Evolutionary conservation across 108 stramenopile species (phyloP).

Genomic region (Schizochytrium sp.): DNA sequence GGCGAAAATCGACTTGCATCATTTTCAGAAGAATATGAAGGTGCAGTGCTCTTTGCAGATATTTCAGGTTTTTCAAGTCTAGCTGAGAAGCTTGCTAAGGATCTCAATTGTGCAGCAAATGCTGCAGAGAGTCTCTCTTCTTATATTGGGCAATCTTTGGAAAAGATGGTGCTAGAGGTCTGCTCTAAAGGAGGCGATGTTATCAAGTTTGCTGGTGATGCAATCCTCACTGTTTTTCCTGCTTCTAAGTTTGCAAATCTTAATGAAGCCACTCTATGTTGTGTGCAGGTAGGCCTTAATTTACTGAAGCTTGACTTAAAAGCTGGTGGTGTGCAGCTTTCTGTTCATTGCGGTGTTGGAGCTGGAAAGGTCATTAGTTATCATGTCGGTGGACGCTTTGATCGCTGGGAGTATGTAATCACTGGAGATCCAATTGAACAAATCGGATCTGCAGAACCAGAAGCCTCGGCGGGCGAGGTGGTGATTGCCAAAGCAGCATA

Average conservation of each 20-base stretch:
- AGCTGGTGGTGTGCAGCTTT: conserved; percentile 46
- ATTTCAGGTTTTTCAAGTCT: conserved; percentile 74
- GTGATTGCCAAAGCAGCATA: conserved; percentile 41
- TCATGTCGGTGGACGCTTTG: not conserved
- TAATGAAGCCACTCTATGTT: conserved; percentile 10
- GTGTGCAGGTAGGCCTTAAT: conserved; percentile 22
- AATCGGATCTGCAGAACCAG: conserved; percentile 45
- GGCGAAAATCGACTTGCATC: not conserved
- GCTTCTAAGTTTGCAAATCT: conserved; percentile 21
- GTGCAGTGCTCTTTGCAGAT: conserved; percentile 75
- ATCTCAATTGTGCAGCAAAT: conserved; percentile 19
- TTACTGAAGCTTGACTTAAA: conserved; percentile 37
- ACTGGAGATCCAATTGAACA: conserved; percentile 52
- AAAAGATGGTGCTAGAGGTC: conserved; percentile 67
- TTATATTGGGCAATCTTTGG: conserved; percentile 65
- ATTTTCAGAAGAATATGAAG: conserved; percentile 64
- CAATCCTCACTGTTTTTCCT: conserved; percentile 74
- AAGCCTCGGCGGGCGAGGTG: conserved; percentile 33
- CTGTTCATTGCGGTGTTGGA: conserved; percentile 49
- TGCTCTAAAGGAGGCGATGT: conserved; percentile 74
- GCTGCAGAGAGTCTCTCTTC: conserved; percentile 76
- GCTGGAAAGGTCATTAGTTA: conserved; percentile 53
- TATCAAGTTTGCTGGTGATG: conserved; percentile 79
- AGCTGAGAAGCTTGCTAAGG: conserved; percentile 70
- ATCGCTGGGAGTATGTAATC: conserved; percentile 55